Conservation (phyloP, 2,329 filamentous ascomycete genomes). For the Diaporthe citriasiana region DNA sequence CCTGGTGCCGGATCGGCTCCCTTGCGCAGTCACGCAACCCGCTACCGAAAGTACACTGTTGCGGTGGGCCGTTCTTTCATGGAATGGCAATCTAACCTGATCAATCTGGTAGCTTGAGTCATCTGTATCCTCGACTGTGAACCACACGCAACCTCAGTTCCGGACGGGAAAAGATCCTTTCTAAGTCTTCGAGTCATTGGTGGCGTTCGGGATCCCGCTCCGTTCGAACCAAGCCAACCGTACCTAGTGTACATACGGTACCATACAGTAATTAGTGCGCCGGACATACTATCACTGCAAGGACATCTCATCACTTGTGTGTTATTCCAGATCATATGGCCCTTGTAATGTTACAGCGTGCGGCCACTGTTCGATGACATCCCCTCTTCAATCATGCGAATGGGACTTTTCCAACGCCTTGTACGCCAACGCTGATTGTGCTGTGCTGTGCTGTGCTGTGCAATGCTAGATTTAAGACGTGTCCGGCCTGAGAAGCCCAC, state of each 20-base stretch:
- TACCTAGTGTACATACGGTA: not conserved
- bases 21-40: constrained; percentile 3
- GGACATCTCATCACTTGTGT: not conserved
- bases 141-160: not conserved
- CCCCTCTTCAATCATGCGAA: not conserved
- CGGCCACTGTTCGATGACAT: not conserved
- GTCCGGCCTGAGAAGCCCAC: not conserved
- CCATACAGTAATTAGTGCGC: no score
- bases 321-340: not conserved
- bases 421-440: constrained; percentile 20
- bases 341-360: not conserved
- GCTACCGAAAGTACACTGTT: no score
- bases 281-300: not conserved
- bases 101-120: not conserved
- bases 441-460: not conserved
- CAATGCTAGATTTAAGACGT: not conserved
- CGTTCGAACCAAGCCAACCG: not conserved
- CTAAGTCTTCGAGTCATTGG: constrained; percentile 12
- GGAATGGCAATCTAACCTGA: not conserved
- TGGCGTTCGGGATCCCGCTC: not conserved
- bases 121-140: not conserved
- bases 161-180: not conserved
- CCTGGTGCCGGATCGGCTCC: not conserved
- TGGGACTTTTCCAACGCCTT: constrained; percentile 9
- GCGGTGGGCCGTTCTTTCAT: not conserved